Evolutionary conservation across 2,329 filamentous ascomycete species (phyloP).

Genomic region (Dothidotthia symphoricarpi): DNA sequence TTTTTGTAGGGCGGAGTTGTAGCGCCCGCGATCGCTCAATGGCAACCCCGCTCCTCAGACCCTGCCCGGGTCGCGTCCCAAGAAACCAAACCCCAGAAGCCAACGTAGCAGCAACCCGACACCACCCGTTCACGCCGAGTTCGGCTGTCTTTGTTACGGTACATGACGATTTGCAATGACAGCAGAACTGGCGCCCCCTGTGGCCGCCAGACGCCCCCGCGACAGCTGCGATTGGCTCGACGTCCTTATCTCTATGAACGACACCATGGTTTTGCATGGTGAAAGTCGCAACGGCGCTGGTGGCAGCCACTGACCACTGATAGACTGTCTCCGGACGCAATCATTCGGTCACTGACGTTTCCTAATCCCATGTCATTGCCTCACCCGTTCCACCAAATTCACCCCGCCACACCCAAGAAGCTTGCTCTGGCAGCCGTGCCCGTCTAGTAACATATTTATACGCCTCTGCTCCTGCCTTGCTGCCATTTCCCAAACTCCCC

Average conservation of each 20-base stretch:
- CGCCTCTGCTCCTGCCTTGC: slow-evolving; percentile 13
- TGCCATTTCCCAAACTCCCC: slow-evolving; percentile 10
- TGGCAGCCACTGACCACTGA: slow-evolving; percentile 28
- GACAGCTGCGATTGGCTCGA: slow-evolving; percentile 27
- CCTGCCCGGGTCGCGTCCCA: too few species aligned
- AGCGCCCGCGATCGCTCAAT: slow-evolving; percentile 5
- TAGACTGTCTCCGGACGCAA: slow-evolving; percentile 64
- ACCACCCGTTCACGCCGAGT: slow-evolving; percentile 11
- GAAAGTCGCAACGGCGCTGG: slow-evolving; percentile 20
- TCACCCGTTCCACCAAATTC: slow-evolving; percentile 13
- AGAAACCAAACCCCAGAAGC: too few species aligned
- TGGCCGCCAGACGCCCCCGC: slow-evolving; percentile 23
- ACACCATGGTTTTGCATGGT: slow-evolving; percentile 37
- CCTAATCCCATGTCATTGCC: slow-evolving; percentile 47
- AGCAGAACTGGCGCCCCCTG: slow-evolving; percentile 13
- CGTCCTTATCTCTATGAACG: slow-evolving; percentile 34
- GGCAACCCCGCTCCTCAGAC: not conserved
- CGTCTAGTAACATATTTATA: slow-evolving; percentile 29
- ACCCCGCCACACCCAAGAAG: slow-evolving; percentile 18
- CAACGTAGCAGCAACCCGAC: slow-evolving; percentile 21
- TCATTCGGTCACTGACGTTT: slow-evolving; percentile 62
- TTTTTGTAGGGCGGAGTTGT: too few species aligned
- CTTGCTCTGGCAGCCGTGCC: slow-evolving; percentile 11
- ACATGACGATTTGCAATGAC: slow-evolving; percentile 32
- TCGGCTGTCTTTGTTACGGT: slow-evolving; percentile 6